A percentile compares a stretch with the other conserved stretches of the same genome.
phyloP scores from a whole-genome alignment of 164 flowering plant genomes.

The Annona squamosa region DNA sequence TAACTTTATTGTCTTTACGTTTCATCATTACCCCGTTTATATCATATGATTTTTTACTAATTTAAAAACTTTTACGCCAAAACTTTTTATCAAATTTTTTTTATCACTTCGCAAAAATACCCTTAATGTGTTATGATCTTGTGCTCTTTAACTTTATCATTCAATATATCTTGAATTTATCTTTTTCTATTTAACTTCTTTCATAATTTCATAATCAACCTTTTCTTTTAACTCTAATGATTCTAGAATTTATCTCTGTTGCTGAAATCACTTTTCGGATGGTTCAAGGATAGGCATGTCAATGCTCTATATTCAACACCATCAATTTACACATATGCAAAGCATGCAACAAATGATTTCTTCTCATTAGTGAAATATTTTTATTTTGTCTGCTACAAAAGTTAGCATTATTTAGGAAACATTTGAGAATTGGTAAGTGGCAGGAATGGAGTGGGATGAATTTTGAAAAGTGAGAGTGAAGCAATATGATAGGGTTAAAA shows the following conservation, averaged over 20 bases:
- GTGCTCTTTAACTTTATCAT: neutral
- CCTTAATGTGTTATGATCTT: neutral
- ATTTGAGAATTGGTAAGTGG: neutral
- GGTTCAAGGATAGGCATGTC: conserved; percentile 84
- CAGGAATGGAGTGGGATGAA: neutral
- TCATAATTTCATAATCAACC: too few relatives aligned
- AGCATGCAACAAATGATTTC: conserved; percentile 64
- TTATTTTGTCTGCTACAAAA: neutral
- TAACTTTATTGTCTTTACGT: too few relatives aligned
- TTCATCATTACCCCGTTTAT: too few relatives aligned
- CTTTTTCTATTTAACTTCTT: too few relatives aligned
- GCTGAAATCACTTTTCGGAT: conserved; percentile 2
- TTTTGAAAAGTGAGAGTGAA: too few relatives aligned
- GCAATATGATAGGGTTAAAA: too few relatives aligned
- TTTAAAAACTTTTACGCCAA: too few relatives aligned
- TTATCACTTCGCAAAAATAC: too few relatives aligned
- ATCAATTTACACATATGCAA: conserved; percentile 86
- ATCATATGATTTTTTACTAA: too few relatives aligned
- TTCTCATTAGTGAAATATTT: conserved; percentile 67
- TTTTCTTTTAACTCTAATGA: too few relatives aligned
- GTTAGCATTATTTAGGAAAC: neutral
- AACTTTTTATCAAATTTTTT: too few relatives aligned
- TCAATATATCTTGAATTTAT: too few relatives aligned
- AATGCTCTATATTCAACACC: conserved; percentile 94
- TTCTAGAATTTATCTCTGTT: neutral